Evolutionary conservation across 352 stramenopile genomes (phyloP), one percentile per base, ranked within the genome.

Genomic region (Globisporangium paddicum): DNA sequence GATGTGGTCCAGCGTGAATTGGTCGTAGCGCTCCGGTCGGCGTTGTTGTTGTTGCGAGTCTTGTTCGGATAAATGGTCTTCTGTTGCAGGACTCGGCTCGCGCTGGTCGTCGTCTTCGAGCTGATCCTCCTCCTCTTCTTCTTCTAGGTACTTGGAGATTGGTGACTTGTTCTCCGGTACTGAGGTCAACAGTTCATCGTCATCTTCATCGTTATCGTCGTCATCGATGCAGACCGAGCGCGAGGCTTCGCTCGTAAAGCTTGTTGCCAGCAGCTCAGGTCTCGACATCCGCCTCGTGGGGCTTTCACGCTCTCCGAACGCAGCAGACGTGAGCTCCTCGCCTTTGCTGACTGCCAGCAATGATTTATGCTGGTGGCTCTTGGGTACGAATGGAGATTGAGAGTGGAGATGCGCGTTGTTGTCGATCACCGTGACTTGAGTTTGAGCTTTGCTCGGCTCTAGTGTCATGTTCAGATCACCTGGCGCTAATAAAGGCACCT

Each of bases 1-100:
- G 7, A 83, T 48, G 19, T 78, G 60, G 21, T 85, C 72, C 13
- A 76, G 35, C 1, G 62, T 71, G 3, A 90, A 67, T 0, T 76
- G 50, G 16, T 63, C 58, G 52, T 88, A 88, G 1, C 46, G 49
- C 16, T 66, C 41, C 0, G 55, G 40, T 10, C 25, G 26, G 13
- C 21, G 56, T 13, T 23, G 19, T 9, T 57, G 30, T 35, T 35
- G 14, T 16, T 25, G 14, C n/a, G 26, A 46, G 5, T 25, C 21
- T 6, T 23, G 28, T 32, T 32, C 28, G 28, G 28, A 32, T 32
- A 32, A 32, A 32, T 6, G 28, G 5, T 25, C 21, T 5, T 23
- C 28, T 11, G 42, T 5, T 2, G 57, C 30, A 7, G 2, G 50
- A 35, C 32, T 19, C 7, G 45, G 50, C 5, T 53, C 42, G 4